Evolutionary conservation across 1,139 yeast species (phyloP).

Genomic region (Yamadazyma epiphylla): DNA sequence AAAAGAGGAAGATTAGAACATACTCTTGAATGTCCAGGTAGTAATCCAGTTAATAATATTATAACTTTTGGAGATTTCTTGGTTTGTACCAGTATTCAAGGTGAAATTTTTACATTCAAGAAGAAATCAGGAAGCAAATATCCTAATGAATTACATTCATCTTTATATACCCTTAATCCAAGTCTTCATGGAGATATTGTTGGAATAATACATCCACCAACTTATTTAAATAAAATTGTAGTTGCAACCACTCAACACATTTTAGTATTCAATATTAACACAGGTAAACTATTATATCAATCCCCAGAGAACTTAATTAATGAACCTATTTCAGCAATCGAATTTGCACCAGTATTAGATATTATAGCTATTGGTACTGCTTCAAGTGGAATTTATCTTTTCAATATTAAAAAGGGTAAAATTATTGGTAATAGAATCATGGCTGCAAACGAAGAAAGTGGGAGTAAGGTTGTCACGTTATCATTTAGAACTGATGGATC

Average conservation of each 20-base stretch:
- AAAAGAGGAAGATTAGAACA: slow-evolving; percentile 77
- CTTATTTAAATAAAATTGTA: slow-evolving; percentile 85
- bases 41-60: slow-evolving; percentile 44
- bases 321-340: slow-evolving; percentile 58
- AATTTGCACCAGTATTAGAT: slow-evolving; percentile 84
- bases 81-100: slow-evolving; percentile 53
- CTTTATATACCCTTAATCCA: slow-evolving; percentile 48
- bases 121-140: slow-evolving; percentile 47
- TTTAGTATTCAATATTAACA: slow-evolving; percentile 67
- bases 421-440: slow-evolving; percentile 51
- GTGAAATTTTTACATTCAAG: slow-evolving; percentile 60
- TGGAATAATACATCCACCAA: slow-evolving; percentile 77
- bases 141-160: slow-evolving; percentile 65
- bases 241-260: slow-evolving; percentile 66
- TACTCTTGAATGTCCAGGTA: slow-evolving; percentile 35
- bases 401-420: slow-evolving; percentile 66
- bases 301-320: slow-evolving; percentile 44
- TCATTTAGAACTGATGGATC: slow-evolving; percentile 93
- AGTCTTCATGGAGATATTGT: slow-evolving; percentile 66
- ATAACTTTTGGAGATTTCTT: slow-evolving; percentile 77
- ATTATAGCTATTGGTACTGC: slow-evolving; percentile 74
- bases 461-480: slow-evolving; percentile 56
- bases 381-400: slow-evolving; percentile 62
- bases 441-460: slow-evolving; percentile 49
- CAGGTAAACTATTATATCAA: slow-evolving; percentile 69